Conservation (phyloP, 2,329 filamentous ascomycete species). For the Ophiostoma sp. region DNA sequence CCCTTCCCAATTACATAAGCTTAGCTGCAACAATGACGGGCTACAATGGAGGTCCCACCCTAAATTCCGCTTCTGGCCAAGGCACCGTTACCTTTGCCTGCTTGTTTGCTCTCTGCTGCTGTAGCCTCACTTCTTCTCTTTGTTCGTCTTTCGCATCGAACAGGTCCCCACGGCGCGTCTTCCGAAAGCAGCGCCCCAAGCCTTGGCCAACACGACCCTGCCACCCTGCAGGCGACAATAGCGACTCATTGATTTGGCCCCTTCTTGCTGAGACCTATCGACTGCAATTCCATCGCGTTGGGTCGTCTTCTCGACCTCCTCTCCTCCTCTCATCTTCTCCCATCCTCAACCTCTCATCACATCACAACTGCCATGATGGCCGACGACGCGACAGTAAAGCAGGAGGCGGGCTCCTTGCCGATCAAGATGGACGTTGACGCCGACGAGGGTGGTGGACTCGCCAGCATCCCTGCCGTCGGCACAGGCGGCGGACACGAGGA, state of each 20-base stretch:
- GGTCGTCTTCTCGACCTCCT: not conserved
- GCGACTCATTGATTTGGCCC: not conserved
- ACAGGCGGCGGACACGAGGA: conserved; percentile 47
- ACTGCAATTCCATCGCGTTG: not conserved
- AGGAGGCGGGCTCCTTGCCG: conserved; percentile 30
- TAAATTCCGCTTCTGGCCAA: conserved; percentile 11
- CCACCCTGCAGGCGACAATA: not conserved
- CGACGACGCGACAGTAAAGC: conserved; percentile 26
- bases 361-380: conserved; percentile 15
- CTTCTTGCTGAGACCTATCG: not conserved
- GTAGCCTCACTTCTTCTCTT: conserved; percentile 9
- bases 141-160: not conserved
- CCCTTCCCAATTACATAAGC: not conserved
- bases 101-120: not conserved
- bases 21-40: not conserved
- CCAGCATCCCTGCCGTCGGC: conserved; percentile 35
- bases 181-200: conserved; percentile 6
- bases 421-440: conserved; percentile 48
- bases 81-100: not conserved
- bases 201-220: not conserved
- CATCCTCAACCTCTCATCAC: not conserved
- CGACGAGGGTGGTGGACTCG: conserved; percentile 25
- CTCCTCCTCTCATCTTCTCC: not conserved
- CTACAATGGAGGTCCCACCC: not conserved
- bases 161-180: not conserved